phyloP scores from a whole-genome alignment of 1,284 basidiomycete species.

The Ganoderma leucocontextum region DNA sequence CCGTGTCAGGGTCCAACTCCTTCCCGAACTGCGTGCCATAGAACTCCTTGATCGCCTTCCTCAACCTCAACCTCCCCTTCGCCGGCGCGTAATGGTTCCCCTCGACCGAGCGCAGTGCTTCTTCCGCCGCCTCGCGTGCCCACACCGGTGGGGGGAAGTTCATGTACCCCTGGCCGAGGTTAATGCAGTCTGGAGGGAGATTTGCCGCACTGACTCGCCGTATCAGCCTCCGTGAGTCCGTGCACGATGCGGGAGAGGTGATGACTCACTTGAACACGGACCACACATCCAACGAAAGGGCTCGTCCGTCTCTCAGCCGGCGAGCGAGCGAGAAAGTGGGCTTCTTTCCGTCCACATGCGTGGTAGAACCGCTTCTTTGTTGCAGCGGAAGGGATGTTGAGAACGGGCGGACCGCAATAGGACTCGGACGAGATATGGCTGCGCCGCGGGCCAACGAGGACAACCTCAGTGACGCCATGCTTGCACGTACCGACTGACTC shows the following conservation, averaged over 20 bases:
- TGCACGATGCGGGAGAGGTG: not conserved
- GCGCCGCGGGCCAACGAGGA: not conserved
- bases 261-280: conserved; percentile 86
- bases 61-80: conserved; percentile 82
- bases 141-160: conserved; percentile 88
- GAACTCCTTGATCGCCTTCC: conserved; percentile 84
- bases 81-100: conserved; percentile 92
- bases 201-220: conserved; percentile 70
- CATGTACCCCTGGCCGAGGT: conserved; percentile 95
- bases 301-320: conserved; percentile 75
- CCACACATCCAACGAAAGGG: conserved; percentile 86
- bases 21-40: conserved; percentile 79
- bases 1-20: conserved; percentile 77
- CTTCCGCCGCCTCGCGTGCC: conserved; percentile 79
- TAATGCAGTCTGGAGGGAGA: conserved; percentile 85
- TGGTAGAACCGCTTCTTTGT: not conserved
- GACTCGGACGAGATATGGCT: not conserved
- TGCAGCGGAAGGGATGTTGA: not conserved
- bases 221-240: not conserved
- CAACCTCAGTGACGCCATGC: not conserved
- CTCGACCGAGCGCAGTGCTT: conserved; percentile 72
- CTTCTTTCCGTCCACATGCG: not conserved
- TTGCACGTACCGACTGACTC: not conserved
- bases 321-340: conserved; percentile 46
- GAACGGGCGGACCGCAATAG: not conserved